phyloP scores from a whole-genome alignment of 2,329 filamentous ascomycete genomes.

The Sarocladium oryzae region DNA sequence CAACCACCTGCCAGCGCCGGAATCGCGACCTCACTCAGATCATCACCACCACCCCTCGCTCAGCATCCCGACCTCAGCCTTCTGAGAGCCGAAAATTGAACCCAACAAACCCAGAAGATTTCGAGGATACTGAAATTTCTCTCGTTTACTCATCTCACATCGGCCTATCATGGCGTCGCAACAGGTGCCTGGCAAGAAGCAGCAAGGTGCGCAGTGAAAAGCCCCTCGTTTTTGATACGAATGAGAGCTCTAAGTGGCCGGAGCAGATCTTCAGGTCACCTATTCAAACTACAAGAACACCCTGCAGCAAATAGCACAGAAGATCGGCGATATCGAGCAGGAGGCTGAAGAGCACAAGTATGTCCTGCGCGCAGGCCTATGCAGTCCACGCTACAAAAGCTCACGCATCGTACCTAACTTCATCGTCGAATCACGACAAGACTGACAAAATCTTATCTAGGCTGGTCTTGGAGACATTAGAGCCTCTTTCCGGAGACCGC shows the following conservation, averaged over 20 bases:
- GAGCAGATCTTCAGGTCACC: conserved; percentile 67
- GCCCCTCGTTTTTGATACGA: not conserved
- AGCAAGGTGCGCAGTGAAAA: conserved; percentile 53
- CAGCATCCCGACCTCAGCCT: not conserved
- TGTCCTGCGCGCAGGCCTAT: conserved; percentile 24
- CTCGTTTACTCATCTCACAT: not conserved
- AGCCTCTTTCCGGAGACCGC: conserved; percentile 73
- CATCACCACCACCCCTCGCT: not conserved
- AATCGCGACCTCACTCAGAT: not conserved
- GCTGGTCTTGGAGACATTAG: conserved; percentile 87
- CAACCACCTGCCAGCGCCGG: conserved; percentile 7
- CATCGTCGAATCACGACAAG: too few species aligned
- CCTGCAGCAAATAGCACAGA: conserved; percentile 87
- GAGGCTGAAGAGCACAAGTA: conserved; percentile 98
- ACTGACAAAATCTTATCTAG: conserved; percentile 37
- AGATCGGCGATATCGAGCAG: conserved; percentile 96
- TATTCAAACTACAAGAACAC: conserved; percentile 73
- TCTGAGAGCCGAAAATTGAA: not conserved
- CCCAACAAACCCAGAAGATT: not conserved
- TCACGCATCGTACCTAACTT: too few species aligned
- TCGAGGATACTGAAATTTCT: not conserved
- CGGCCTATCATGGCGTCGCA: conserved; percentile 38
- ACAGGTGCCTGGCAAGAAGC: conserved; percentile 57
- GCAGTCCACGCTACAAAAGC: too few species aligned
- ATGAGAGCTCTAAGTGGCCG: not conserved